These are phyloP conservation scores for Thinopyrum elongatum DNA, from an alignment of 176 grass and related monocot genomes.

Conservation along the genomic window DNA sequence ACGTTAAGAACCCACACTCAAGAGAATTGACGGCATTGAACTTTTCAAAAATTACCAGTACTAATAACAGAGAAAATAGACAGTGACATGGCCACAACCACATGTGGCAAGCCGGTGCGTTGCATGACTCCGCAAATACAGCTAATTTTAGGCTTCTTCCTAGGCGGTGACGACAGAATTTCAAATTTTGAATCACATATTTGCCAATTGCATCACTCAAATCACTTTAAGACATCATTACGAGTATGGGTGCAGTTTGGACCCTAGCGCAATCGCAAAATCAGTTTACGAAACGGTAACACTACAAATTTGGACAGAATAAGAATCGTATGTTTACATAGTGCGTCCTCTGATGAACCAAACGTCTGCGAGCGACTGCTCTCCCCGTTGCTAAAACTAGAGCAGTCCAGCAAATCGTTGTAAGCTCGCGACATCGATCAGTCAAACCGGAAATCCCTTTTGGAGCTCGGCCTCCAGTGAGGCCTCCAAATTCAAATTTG, in stretches of 20 bases:
- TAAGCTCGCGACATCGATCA: neutral
- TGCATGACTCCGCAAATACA: neutral
- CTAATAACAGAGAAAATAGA: constrained; percentile 10
- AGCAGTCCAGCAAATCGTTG: neutral
- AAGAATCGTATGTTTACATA: neutral
- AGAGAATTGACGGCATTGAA: neutral
- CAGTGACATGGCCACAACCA: neutral
- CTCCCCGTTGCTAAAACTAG: neutral
- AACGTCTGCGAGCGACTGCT: constrained; percentile 11
- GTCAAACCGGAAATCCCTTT: no score
- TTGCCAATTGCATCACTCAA: neutral
- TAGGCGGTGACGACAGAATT: neutral
- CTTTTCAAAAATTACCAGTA: neutral
- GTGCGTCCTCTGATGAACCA: neutral
- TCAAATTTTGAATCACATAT: neutral
- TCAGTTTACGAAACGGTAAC: neutral
- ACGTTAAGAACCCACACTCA: neutral
- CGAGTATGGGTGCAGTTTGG: neutral
- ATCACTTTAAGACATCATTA: constrained; percentile 23
- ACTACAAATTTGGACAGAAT: constrained; percentile 7
- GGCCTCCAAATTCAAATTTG: no score
- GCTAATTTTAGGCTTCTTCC: neutral
- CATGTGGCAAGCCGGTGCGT: neutral
- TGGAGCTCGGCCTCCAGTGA: no score
- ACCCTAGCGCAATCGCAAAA: neutral